Conservation (phyloP, 2,329 filamentous ascomycete species). For the Bipolaris zeicola region DNA sequence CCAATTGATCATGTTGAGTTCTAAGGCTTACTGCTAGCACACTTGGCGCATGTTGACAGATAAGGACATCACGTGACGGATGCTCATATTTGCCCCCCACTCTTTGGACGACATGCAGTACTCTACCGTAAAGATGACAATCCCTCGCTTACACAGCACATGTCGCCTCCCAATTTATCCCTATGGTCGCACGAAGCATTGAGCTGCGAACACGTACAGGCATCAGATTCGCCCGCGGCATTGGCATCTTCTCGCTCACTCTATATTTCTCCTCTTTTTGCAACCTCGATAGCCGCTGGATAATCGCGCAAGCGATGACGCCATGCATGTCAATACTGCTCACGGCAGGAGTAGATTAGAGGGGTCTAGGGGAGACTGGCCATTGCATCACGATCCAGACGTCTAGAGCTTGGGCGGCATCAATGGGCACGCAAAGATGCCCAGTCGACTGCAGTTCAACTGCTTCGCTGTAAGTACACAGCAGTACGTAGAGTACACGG, state of each 20-base stretch:
- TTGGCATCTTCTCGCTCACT: neutral
- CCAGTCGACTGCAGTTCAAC: conserved; percentile 13
- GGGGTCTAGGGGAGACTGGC: conserved; percentile 4
- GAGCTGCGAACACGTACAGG: conserved; percentile 40
- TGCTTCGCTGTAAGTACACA: conserved; percentile 14
- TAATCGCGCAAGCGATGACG: conserved; percentile 23
- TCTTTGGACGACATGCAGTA: neutral
- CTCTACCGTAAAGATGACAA: neutral
- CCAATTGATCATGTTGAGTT: neutral
- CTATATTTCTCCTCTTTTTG: conserved; percentile 9
- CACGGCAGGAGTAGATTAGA: conserved; percentile 18
- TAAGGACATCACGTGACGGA: neutral
- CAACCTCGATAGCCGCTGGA: conserved; percentile 42
- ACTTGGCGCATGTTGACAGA: neutral
- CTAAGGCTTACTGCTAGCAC: neutral
- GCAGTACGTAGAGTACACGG: conserved; percentile 2
- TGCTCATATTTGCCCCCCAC: neutral
- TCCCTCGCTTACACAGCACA: neutral
- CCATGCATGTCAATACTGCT: conserved; percentile 37
- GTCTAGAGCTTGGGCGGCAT: conserved; percentile 12
- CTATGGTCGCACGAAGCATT: conserved; percentile 23
- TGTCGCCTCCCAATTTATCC: conserved; percentile 14
- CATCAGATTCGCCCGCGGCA: conserved; percentile 31
- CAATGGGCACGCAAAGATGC: conserved; percentile 6
- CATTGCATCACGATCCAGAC: conserved; percentile 9